phyloP scores from a whole-genome alignment of 2,329 filamentous ascomycete genomes.

The Stachybotrys chartarum region DNA sequence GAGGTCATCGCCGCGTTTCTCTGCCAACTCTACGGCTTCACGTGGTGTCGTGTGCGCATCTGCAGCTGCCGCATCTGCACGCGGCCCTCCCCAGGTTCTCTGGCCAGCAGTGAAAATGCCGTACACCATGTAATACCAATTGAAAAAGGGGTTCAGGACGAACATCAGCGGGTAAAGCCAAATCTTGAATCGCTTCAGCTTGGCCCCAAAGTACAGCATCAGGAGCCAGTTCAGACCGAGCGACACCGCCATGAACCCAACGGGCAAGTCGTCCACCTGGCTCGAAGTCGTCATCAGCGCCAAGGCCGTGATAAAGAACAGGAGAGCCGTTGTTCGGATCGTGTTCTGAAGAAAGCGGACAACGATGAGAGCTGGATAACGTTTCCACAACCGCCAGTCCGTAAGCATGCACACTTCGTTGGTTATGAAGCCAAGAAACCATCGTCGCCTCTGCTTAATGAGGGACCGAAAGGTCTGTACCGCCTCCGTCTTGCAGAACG shows the following conservation, averaged over 20 bases:
- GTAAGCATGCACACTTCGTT: conserved; percentile 99
- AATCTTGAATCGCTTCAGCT: conserved; percentile 83
- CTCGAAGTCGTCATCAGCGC: conserved; percentile 81
- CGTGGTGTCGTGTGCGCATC: conserved; percentile 69
- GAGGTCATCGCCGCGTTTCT: conserved; percentile 74
- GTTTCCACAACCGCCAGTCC: conserved; percentile 82
- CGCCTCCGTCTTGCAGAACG: conserved; percentile 97
- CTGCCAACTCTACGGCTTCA: conserved; percentile 77
- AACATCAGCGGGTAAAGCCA: conserved; percentile 97
- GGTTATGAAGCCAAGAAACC: conserved; percentile 96
- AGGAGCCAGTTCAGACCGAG: conserved; percentile 89
- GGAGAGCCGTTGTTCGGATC: conserved; percentile 83
- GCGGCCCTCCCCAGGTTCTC: conserved; percentile 89
- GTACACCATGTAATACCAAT: conserved; percentile 98
- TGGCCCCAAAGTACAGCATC: conserved; percentile 92
- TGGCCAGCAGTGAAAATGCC: conserved; percentile 92
- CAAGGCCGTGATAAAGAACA: conserved; percentile 91
- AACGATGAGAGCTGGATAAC: conserved; percentile 79
- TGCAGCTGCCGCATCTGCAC: conserved; percentile 79
- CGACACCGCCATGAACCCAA: conserved; percentile 90
- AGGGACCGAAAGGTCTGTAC: conserved; percentile 82
- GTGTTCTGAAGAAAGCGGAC: conserved; percentile 95
- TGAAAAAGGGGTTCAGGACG: conserved; percentile 90
- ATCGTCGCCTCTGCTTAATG: conserved; percentile 88
- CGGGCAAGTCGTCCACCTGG: conserved; percentile 69